phyloP scores from a whole-genome alignment of 2,329 filamentous ascomycete genomes.

The Karstenula rhodostoma region DNA sequence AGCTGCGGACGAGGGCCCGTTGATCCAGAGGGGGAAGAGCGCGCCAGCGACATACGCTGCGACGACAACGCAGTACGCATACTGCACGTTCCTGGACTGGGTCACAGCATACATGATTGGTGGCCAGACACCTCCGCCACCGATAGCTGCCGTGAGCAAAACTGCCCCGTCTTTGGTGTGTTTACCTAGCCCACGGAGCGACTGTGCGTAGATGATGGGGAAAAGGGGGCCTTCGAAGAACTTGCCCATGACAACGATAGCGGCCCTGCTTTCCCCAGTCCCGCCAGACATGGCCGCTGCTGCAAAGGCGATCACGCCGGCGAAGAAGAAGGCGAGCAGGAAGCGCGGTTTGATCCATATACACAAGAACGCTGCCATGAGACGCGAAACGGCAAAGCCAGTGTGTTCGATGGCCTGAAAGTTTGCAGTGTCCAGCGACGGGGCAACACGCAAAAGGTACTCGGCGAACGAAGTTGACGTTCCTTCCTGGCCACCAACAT shows the following conservation, averaged over 20 bases:
- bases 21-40: slow-evolving; percentile 64
- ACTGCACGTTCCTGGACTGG: slow-evolving; percentile 51
- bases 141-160: slow-evolving; percentile 62
- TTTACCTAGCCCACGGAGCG: slow-evolving; percentile 64
- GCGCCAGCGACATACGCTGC: slow-evolving; percentile 61
- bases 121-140: slow-evolving; percentile 64
- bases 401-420: slow-evolving; percentile 64
- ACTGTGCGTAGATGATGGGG: slow-evolving; percentile 65
- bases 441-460: slow-evolving; percentile 54
- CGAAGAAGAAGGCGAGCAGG: slow-evolving; percentile 63
- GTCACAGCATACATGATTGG: slow-evolving; percentile 61
- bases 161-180: slow-evolving; percentile 66
- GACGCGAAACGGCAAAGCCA: slow-evolving; percentile 66
- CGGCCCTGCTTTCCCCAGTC: slow-evolving; percentile 25
- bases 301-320: slow-evolving; percentile 61
- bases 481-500: slow-evolving; percentile 68
- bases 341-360: slow-evolving; percentile 66
- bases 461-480: slow-evolving; percentile 58
- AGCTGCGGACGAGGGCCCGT: slow-evolving; percentile 54
- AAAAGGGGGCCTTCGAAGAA: slow-evolving; percentile 70
- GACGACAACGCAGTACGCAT: slow-evolving; percentile 62
- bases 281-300: slow-evolving; percentile 58
- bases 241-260: slow-evolving; percentile 57
- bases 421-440: slow-evolving; percentile 48
- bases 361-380: slow-evolving; percentile 62